Evolutionary conservation across 148 eudicot species (phyloP), one percentile per base, ranked within the genome.

Genomic region (Dysphania ambrosioides): DNA sequence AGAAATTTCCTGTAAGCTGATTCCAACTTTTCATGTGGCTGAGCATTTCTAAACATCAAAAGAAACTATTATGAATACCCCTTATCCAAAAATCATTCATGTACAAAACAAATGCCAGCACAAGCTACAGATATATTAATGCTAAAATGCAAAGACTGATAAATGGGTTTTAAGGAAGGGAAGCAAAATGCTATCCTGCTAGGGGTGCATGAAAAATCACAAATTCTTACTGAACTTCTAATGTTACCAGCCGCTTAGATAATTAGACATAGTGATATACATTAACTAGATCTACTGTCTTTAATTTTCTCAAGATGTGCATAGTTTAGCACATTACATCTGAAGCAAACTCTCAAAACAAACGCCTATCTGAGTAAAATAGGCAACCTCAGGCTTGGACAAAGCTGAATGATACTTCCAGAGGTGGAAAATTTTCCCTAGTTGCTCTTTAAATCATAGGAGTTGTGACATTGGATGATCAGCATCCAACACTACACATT

Each of bases 1-100:
- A 90, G 77, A 77, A 89, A 90, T 59, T 87, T 90, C 79, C 81
- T 84, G 81, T 81, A 90, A 57, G 91, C 87, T 64, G 84, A 83
- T 79, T 83, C 84, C 75, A 90, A 62, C 70, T 86, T 86, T 60
- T 83, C 88, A 24, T 32, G 70, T 38, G 91, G 89, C 55, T 87
- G 85, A 72, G 89, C 89, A 84, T 86, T 74, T 78, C 94, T 90
- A 65, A 27, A 32, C 75, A 80, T 65, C 16, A 24, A 21, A 73
- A 58, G 47, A 68, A 8, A 19, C 23, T 42, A 47, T 19, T 58
- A 66, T 76, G 61, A 68, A 62, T 7, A 72, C 40, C 26, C 31
- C 47, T 8, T 51, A n/a, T 66, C 5, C 61, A 72, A 18, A 8
- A 36, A n/a, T 53, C 49, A 72, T 13, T 26, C 36, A 55, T 60